Conservation (phyloP, 2,329 filamentous ascomycete genomes). For the Aspergillus pseudonomiae region DNA sequence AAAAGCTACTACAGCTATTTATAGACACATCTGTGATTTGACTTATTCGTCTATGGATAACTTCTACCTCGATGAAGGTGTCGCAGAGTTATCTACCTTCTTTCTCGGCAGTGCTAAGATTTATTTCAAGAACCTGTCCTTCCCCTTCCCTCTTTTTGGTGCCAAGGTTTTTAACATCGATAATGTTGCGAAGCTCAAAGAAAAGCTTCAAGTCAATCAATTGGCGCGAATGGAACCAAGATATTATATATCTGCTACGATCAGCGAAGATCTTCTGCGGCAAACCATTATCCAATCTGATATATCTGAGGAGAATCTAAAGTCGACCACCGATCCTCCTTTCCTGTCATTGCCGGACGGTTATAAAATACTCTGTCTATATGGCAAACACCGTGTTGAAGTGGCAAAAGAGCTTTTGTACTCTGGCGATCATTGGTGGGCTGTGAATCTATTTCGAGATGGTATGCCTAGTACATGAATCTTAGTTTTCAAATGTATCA, state of each 20-base stretch:
- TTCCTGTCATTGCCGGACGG: not conserved
- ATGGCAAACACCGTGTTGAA: constrained; percentile 4
- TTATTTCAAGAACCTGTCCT: too few relatives aligned
- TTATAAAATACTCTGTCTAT: constrained; percentile 1
- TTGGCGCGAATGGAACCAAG: not conserved
- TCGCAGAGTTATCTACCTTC: too few relatives aligned
- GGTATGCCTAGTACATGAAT: not conserved
- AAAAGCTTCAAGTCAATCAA: not conserved
- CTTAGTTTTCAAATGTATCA: not conserved
- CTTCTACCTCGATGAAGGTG: too few relatives aligned
- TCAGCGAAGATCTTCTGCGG: not conserved
- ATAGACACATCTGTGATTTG: too few relatives aligned
- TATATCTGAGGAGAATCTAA: not conserved
- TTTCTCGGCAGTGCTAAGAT: too few relatives aligned
- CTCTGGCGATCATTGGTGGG: constrained; percentile 2
- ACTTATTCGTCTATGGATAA: too few relatives aligned
- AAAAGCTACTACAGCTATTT: too few relatives aligned
- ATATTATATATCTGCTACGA: constrained; percentile 2
- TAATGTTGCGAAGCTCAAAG: not conserved
- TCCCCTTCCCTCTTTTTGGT: not conserved
- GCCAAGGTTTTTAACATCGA: not conserved
- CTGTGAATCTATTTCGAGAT: not conserved
- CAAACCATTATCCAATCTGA: not conserved
- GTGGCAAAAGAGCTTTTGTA: not conserved
- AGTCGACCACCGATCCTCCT: not conserved